Evolutionary conservation across 805 yeast species (phyloP).

Genomic region (Spathaspora boniae): DNA sequence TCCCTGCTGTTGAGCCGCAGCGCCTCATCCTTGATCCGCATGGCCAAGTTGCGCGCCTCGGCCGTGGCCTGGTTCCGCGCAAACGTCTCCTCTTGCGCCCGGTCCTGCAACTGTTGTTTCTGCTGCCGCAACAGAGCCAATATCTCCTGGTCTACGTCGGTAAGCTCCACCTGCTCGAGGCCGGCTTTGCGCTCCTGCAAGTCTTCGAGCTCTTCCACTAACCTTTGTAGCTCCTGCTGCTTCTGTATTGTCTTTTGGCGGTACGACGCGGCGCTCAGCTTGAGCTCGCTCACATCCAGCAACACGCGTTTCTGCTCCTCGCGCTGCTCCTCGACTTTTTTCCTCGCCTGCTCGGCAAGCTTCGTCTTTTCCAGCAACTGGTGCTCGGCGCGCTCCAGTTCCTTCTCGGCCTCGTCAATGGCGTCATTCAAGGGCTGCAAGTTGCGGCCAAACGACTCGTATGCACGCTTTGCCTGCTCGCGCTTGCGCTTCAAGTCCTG

Average conservation of each 20-base stretch:
- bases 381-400: not conserved
- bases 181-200: too few relatives aligned
- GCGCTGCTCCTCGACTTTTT: not conserved
- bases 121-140: slow-evolving; percentile 29
- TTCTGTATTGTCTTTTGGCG: too few relatives aligned
- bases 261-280: too few relatives aligned
- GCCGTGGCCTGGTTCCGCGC: slow-evolving; percentile 2
- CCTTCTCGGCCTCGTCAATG: slow-evolving; percentile 1
- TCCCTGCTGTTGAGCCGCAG: slow-evolving; percentile 43
- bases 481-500: slow-evolving; percentile 31
- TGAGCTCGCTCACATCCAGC: too few relatives aligned
- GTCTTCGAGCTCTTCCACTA: slow-evolving; percentile 16
- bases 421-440: slow-evolving; percentile 21
- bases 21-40: slow-evolving; percentile 14
- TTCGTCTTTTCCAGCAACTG: not conserved
- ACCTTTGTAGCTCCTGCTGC: not conserved
- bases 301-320: too few relatives aligned
- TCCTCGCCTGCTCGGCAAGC: not conserved
- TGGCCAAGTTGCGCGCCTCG: slow-evolving; percentile 9
- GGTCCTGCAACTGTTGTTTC: slow-evolving; percentile 16
- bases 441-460: slow-evolving; percentile 22
- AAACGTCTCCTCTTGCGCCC: slow-evolving; percentile 6
- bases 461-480: slow-evolving; percentile 30
- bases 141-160: too few relatives aligned
- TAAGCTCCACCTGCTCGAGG: too few relatives aligned